Evolutionary conservation across 2,329 filamentous ascomycete species (phyloP).

Genomic region (Pezicula radicicola): DNA sequence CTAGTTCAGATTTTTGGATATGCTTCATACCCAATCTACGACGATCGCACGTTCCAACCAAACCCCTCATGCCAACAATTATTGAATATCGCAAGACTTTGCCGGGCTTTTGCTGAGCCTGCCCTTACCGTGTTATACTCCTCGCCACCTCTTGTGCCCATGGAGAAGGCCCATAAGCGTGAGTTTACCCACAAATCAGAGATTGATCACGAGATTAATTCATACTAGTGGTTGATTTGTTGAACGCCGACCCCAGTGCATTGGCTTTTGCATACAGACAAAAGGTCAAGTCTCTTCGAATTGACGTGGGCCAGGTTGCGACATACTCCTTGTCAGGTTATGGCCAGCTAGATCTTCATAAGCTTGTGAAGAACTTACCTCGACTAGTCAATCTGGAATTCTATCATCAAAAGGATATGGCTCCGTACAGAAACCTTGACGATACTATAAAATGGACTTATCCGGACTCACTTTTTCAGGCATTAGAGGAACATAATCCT

Average conservation of each 20-base stretch:
- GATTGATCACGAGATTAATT: background rate
- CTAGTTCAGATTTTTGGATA: conserved; percentile 68
- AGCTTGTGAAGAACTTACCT: conserved; percentile 61
- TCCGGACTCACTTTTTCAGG: conserved; percentile 60
- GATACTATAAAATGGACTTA: conserved; percentile 67
- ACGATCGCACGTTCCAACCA: conserved; percentile 40
- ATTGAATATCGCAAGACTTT: conserved; percentile 57
- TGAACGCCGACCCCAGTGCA: conserved; percentile 32
- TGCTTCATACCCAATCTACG: conserved; percentile 55
- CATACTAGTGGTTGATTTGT: conserved; percentile 42
- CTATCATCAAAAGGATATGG: conserved; percentile 65
- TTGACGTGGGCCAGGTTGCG: conserved; percentile 41
- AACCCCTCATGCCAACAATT: conserved; percentile 57
- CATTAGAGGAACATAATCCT: conserved; percentile 56
- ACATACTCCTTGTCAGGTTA: conserved; percentile 49
- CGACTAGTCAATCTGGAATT: conserved; percentile 69
- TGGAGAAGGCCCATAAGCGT: conserved; percentile 40
- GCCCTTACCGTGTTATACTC: conserved; percentile 71
- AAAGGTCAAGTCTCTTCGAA: conserved; percentile 26
- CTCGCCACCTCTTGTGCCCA: conserved; percentile 59
- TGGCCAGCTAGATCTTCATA: conserved; percentile 51
- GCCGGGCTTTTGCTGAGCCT: conserved; percentile 65
- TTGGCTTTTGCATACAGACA: conserved; percentile 26
- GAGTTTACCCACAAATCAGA: background rate
- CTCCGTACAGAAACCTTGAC: conserved; percentile 60